Evolutionary conservation across 352 stramenopile species (phyloP).

Genomic region (Globisporangium heterothallicum): DNA sequence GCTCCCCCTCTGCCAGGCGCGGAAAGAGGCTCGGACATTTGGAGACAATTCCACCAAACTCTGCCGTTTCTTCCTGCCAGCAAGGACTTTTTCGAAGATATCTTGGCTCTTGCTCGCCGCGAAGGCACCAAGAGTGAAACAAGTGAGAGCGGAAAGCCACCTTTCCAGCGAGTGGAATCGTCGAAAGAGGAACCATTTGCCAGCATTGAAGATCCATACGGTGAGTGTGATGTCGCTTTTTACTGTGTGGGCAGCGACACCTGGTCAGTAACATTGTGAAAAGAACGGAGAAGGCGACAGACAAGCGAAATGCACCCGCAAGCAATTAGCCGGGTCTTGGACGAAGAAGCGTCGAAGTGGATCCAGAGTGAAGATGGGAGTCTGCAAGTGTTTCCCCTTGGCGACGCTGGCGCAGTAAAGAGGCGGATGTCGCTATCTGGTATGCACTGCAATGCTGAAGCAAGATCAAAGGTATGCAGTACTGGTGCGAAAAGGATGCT

Average conservation of each 20-base stretch:
- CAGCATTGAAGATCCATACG: conserved; percentile 6
- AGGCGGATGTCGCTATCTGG: neutral
- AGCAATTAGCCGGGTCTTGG: conserved; percentile 54
- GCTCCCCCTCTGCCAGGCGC: conserved; percentile 39
- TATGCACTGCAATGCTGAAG: conserved; percentile 12
- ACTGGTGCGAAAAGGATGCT: neutral
- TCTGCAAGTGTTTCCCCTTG: conserved; percentile 2
- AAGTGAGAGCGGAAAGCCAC: neutral
- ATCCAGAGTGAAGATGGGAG: conserved; percentile 42
- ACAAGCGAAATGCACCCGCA: conserved; percentile 80
- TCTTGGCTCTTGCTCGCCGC: conserved; percentile 38
- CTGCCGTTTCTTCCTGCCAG: conserved; percentile 75
- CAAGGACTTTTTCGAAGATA: conserved; percentile 79
- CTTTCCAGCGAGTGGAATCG: neutral
- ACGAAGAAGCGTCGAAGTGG: conserved; percentile 67
- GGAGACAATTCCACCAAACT: conserved; percentile 65
- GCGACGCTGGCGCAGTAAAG: neutral
- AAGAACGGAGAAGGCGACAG: conserved; percentile 36
- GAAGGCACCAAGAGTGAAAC: neutral
- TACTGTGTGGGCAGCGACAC: neutral
- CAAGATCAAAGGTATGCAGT: conserved; percentile 24
- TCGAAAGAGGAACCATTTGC: conserved; percentile 4
- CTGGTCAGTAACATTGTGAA: neutral
- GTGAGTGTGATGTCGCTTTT: neutral
- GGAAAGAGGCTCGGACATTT: conserved; percentile 61